Conservation (phyloP, 192 early-diverging fungal genomes). For the Coemansia asiatica region DNA sequence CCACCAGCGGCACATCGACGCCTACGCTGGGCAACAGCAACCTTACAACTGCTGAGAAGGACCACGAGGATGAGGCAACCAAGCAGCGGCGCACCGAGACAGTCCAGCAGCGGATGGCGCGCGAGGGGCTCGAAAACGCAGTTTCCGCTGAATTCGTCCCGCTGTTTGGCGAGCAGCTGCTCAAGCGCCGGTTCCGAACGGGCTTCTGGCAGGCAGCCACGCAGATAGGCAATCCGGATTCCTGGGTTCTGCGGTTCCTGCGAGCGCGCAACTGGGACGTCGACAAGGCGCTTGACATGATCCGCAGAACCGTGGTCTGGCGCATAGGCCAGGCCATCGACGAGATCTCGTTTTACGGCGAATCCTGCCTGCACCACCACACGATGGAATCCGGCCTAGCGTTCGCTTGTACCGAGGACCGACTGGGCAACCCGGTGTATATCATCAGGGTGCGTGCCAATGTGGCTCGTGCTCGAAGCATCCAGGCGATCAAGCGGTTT, state of each 20-base stretch:
- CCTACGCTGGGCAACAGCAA: constrained; percentile 3
- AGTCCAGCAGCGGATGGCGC: constrained; percentile 13
- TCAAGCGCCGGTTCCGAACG: constrained; percentile 41
- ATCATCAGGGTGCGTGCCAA: constrained; percentile 57
- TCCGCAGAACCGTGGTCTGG: constrained; percentile 70
- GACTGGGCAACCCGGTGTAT: constrained; percentile 56
- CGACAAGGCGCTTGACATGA: constrained; percentile 66
- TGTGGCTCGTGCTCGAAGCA: constrained; percentile 52
- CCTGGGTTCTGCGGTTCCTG: constrained; percentile 73
- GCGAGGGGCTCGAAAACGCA: not conserved
- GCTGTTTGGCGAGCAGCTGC: constrained; percentile 17
- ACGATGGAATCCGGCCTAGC: constrained; percentile 58
- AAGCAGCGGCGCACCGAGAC: constrained; percentile 11
- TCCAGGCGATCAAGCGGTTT: constrained; percentile 62
- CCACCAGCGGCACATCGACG: constrained; percentile 15
- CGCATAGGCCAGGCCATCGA: constrained; percentile 61
- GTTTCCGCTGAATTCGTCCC: constrained; percentile 21
- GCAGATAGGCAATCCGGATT: constrained; percentile 65
- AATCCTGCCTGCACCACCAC: constrained; percentile 54
- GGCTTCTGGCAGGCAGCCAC: constrained; percentile 65
- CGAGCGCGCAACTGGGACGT: constrained; percentile 88
- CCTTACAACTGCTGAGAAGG: no score
- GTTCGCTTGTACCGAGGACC: constrained; percentile 58
- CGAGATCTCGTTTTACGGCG: constrained; percentile 58
- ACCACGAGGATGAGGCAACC: constrained; percentile 6